Conservation (phyloP, 306 rosid genomes). For the Prosopis cineraria region DNA sequence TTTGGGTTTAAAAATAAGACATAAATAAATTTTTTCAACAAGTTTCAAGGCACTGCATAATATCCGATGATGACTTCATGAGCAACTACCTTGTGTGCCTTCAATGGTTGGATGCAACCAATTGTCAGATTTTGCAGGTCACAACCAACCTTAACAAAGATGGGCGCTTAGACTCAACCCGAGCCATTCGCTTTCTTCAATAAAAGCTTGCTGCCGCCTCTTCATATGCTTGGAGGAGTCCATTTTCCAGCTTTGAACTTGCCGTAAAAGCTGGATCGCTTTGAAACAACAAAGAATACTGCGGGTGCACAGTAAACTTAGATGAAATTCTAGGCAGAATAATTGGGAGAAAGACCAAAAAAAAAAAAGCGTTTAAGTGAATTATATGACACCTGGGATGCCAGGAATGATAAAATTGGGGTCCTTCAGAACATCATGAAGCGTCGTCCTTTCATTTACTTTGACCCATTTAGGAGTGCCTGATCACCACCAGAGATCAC, state of each 20-base stretch:
- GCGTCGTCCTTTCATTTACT: slow-evolving; percentile 70
- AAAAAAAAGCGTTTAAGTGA: background rate
- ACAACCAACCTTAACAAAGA: slow-evolving; percentile 11
- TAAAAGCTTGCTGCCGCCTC: slow-evolving; percentile 7
- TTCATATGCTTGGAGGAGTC: slow-evolving; percentile 60
- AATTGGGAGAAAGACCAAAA: background rate
- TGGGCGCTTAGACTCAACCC: background rate
- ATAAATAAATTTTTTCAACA: background rate
- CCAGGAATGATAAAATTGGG: slow-evolving; percentile 64
- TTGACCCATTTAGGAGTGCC: slow-evolving; percentile 74
- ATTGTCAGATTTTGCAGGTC: slow-evolving; percentile 24
- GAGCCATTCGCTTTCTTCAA: slow-evolving; percentile 15
- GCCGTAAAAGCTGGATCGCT: slow-evolving; percentile 67
- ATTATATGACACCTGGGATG: slow-evolving; percentile 72
- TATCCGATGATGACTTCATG: background rate
- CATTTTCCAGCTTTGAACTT: slow-evolving; percentile 87
- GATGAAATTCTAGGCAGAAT: slow-evolving; percentile 31
- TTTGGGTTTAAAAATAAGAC: too few relatives aligned
- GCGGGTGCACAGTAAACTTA: slow-evolving; percentile 39
- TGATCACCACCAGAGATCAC: slow-evolving; percentile 34
- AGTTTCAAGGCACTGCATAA: background rate
- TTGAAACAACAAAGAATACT: slow-evolving; percentile 87
- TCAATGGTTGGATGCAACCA: background rate
- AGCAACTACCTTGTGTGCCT: background rate
- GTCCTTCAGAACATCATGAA: slow-evolving; percentile 62